Evolutionary conservation across 2,329 filamentous ascomycete genomes (phyloP).

Genomic region (Lasiodiplodia gonubiensis): DNA sequence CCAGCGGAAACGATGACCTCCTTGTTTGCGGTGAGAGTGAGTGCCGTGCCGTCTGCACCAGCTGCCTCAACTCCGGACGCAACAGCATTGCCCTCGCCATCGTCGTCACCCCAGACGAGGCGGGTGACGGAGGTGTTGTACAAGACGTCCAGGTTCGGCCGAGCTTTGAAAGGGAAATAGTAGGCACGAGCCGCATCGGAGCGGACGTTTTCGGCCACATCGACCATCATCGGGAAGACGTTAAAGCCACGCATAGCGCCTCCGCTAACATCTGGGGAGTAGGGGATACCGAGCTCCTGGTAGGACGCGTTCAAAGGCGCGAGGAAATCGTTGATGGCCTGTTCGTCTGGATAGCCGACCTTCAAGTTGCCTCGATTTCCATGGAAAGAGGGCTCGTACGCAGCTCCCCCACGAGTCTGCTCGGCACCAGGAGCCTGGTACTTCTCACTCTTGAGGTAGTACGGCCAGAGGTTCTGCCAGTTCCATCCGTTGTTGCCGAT

Average conservation of each 20-base stretch:
- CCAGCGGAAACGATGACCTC: constrained; percentile 35
- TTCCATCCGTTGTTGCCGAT: constrained; percentile 48
- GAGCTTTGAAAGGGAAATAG: constrained; percentile 48
- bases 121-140: constrained; percentile 51
- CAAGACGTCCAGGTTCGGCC: constrained; percentile 52
- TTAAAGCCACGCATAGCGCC: constrained; percentile 42
- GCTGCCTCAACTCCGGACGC: constrained; percentile 18
- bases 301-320: constrained; percentile 34
- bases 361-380: constrained; percentile 35
- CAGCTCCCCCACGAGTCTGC: constrained; percentile 37
- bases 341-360: constrained; percentile 30
- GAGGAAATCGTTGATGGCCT: constrained; percentile 20
- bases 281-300: constrained; percentile 35
- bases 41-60: not conserved
- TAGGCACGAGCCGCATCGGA: constrained; percentile 57
- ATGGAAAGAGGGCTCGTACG: constrained; percentile 35
- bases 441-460: constrained; percentile 46
- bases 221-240: constrained; percentile 50
- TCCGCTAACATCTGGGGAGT: constrained; percentile 38
- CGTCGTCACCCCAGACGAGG: constrained; percentile 44
- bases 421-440: constrained; percentile 39
- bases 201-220: constrained; percentile 46
- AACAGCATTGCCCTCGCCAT: constrained; percentile 34
- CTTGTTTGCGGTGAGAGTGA: constrained; percentile 26
- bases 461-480: constrained; percentile 42